phyloP scores from a whole-genome alignment of 805 yeast genomes.

The Wickerhamiella dianesei region DNA sequence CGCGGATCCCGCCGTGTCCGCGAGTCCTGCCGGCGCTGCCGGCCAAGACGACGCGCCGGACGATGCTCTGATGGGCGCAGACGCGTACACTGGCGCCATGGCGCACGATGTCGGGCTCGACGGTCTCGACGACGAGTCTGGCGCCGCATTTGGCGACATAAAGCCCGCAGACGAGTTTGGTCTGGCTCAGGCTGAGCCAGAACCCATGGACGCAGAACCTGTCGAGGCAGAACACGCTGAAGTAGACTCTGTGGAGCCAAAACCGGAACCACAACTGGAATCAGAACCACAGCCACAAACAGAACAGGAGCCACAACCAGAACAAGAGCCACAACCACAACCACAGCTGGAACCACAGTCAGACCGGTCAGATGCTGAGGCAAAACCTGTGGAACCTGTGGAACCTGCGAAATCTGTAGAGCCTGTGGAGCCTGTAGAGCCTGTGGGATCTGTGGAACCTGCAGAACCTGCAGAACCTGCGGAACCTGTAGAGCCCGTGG shows the following conservation, averaged over 20 bases:
- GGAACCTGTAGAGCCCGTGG: background rate
- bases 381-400: too few relatives aligned
- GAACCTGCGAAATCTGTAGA: background rate
- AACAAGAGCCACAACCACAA: too few relatives aligned
- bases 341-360: too few relatives aligned
- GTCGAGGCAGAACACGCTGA: background rate
- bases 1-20: conserved; percentile 2
- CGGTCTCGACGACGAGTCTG: background rate
- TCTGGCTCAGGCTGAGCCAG: background rate
- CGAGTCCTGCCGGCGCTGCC: background rate
- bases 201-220: background rate
- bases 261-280: too few relatives aligned
- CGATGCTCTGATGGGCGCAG: background rate
- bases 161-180: background rate
- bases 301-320: too few relatives aligned
- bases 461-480: background rate
- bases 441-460: background rate
- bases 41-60: background rate
- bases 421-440: background rate
- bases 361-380: too few relatives aligned
- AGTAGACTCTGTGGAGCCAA: too few relatives aligned
- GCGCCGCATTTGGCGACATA: background rate
- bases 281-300: too few relatives aligned
- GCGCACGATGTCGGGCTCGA: background rate
- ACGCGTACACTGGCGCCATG: background rate